Base-by-base conservation (phyloP, 768 basidiomycete genomes). In the Artomyces pyxidatus region DNA sequence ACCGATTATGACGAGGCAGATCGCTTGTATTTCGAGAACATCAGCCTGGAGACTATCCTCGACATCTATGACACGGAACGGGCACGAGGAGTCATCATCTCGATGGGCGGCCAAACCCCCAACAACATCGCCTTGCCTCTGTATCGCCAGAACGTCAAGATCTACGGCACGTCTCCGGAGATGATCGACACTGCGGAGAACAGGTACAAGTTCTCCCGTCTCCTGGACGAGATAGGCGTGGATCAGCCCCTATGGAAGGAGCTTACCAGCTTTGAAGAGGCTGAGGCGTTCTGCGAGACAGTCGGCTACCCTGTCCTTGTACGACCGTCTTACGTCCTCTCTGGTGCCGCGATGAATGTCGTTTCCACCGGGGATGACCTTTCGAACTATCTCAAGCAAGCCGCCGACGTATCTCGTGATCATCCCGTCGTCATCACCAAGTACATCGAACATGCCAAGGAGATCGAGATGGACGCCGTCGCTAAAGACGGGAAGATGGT, bases 131-230 rank as follows among this genome's bases (percentile, higher is more conserved):
- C 95, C 5, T 75, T 99, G 30, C 90, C 89, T 2, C 72, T 99
- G n/a, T 81, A 85, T 70, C 91, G 95, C 56, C 88, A 97, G 70
- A 97, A 95, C 60, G 94, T 96, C 69, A 92, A 93, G 71, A 95
- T 99, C 52, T 94, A 95, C 64, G 95, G 95, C 28, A 99, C 95
- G 1, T 97, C 94, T 3, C 95, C 95, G 2, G 95, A 98, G 71
- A 96, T 96, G 91, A 98, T 99, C 60, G 95, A 99, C 60, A 97
- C 93, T 5, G 95, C 96, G 6, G 95, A 99, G 75, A 98, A 99
- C 65, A 76, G 95, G 53, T 98, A 88, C 86, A 99, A 99, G 73
- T 99, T 99, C 74, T 98, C 95, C 45, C 91, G 96, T 48, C 77
- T 98, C 64, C 68, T 98, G 53, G 96, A 99, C 63, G 92, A 92